Evolutionary conservation across 352 stramenopile species (phyloP), one percentile per base, ranked within the genome.

Genomic region (Stephanocyclus meneghinianus): DNA sequence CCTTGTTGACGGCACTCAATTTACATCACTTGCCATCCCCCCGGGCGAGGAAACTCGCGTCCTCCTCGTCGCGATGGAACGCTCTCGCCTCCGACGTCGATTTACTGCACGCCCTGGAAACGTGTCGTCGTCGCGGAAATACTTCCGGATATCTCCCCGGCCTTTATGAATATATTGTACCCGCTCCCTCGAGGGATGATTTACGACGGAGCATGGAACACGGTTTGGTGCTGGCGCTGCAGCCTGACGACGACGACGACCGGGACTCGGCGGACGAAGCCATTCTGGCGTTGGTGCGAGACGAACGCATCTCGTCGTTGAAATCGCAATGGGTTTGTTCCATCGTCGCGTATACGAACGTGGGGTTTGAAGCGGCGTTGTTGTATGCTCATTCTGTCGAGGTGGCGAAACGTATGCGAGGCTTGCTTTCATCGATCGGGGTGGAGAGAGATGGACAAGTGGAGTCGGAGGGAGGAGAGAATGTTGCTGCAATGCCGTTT

Each of bases 271-370:
- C 9, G 10, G 65, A 45, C 2, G 26, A 40, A 21, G 76, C 76
- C 10, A 80, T 84, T 48, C 48, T 84, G 15, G 76, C 51, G 0
- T 70, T 84, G 44, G 74, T 63, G 9, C 32, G 60, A 69, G 76
- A 84, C 56, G 29, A 84, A 71, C 42, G 72, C 21, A 84, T 84
- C 13, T 77, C 76, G 0, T 76, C 56, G 9, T 68, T 84, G 32
- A 76, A 77, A 71, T 80, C 71, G 16, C 70, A 80, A 45, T 84
- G 76, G 76, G 71, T 84, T 4, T 84, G 76, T 53, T 80, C 70
- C 21, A 84, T 84, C 30, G 72, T 76, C 44, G 76, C 76, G n/a
- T 47, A 66, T 56, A 75, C 57, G n/a, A 45, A 44, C 16, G 42
- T 76, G 21, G 76, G 71, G 68, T 80, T 84, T 55, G 76, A 84